Base-by-base conservation (phyloP, 192 early-diverging fungal genomes). In the Geranomyces michiganensis region DNA sequence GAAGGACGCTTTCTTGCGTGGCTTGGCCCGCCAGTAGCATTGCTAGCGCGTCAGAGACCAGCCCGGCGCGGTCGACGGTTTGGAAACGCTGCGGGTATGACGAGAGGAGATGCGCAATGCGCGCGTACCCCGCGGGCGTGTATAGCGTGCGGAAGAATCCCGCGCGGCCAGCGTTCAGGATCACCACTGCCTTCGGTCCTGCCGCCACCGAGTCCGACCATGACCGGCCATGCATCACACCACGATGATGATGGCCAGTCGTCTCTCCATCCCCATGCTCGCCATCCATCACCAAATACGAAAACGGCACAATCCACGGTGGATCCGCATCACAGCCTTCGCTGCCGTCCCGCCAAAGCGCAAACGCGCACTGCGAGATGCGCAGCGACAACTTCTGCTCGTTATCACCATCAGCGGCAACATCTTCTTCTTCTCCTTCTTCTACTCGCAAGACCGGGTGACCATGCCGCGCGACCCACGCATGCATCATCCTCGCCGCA, bases 131-230 rank as follows among this genome's bases (percentile, higher is more conserved):
- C 33, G 30, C 41, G 15, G 47, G 0, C 21, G 53, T 21, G 51
- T 77, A 77, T 31, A 27, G 36, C 5, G 72, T 70, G 12, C 79
- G 55, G 53, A 65, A 80, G 19, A 80, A 27, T 12, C 79, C 79
- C 1, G 26, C 65, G 1, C 79, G 65, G 12, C 65, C 75, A 26
- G 45, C n/a, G 71, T 80, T 80, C 45, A 29, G 29, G 31, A 24
- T 26, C 17, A 17, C 7, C 29, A 27, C 58, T 6, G 19, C 7
- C 19, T 7, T 15, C 51, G 51, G n/a, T 15, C 6, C 51, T 53
- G 51, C 24, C 17, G 51, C 51, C 7, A 26, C 51, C 6, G 51
- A 17, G 4, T 17, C 19, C 51, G 51, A 9, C 51, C 51, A 53
- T 17, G 51, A 9, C 3, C 24, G 51, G 17, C 51, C 24, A 7